A percentile compares a stretch with the other conserved stretches of the same genome.
These are phyloP conservation scores for Eucalyptus shirleyi DNA, from an alignment of 345 rosid genomes.

Conservation along the genomic window DNA sequence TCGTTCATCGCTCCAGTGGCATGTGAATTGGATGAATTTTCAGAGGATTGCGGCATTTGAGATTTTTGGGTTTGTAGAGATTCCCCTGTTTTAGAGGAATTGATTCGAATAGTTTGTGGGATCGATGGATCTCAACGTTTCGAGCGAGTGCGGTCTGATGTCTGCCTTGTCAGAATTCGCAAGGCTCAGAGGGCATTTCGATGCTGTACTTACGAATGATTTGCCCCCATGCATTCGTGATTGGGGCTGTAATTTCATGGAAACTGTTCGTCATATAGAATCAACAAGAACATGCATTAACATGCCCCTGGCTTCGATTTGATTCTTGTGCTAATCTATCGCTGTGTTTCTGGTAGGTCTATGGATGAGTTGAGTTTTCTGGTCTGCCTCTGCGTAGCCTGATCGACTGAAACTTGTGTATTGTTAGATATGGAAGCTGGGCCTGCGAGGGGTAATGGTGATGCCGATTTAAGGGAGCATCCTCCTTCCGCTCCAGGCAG, in stretches of 20 bases:
- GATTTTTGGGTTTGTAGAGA: not conserved
- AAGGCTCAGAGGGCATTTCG: not conserved
- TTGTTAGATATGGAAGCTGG: slow-evolving; percentile 12
- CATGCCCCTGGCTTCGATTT: not conserved
- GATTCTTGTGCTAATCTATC: too few species aligned
- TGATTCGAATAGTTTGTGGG: not conserved
- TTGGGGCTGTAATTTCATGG: not conserved
- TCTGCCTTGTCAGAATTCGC: not conserved
- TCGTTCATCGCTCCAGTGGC: not conserved
- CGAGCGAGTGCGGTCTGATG: not conserved
- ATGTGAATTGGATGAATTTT: not conserved
- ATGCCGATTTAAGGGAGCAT: not conserved
- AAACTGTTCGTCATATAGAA: not conserved
- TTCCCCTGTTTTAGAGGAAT: not conserved
- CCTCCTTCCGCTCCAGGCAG: not conserved
- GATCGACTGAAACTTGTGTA: not conserved
- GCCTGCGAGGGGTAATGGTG: not conserved
- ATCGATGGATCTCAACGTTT: not conserved
- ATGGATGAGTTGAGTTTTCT: not conserved
- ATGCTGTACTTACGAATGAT: not conserved
- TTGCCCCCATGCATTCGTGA: not conserved
- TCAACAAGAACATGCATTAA: not conserved
- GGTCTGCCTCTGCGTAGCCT: not conserved
- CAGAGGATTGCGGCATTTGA: not conserved
- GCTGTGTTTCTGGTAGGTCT: not conserved